Conservation (phyloP, 305 asterid genomes). For the Fraxinus sp. region DNA sequence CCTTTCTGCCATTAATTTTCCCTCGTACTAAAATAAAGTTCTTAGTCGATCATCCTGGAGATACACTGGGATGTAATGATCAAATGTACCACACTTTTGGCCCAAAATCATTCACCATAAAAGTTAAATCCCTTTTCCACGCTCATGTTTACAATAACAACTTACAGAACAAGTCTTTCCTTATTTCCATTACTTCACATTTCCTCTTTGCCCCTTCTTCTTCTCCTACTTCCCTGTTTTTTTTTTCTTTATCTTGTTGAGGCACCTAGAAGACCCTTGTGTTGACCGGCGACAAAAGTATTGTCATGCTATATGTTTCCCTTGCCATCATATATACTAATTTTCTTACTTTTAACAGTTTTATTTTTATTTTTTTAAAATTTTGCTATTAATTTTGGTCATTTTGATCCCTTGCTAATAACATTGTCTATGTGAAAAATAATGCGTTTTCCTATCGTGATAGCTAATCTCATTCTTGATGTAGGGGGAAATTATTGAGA, state of each 20-base stretch:
- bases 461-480: slow-evolving; percentile 2
- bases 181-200: not conserved
- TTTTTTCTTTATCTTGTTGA: not conserved
- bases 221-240: not conserved
- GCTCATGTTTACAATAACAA: not conserved
- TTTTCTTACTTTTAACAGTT: not conserved
- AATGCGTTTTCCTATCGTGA: not conserved
- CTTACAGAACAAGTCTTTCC: not conserved
- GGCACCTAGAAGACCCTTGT: not conserved
- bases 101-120: not conserved
- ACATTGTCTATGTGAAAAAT: not conserved
- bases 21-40: not conserved
- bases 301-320: not conserved
- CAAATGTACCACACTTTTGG: not conserved
- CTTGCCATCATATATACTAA: not conserved
- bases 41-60: not conserved
- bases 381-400: not conserved
- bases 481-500: slow-evolving; percentile 5
- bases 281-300: not conserved
- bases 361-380: too few relatives aligned
- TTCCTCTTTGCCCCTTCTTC: not conserved
- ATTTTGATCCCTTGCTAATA: not conserved
- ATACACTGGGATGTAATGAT: not conserved
- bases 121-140: not conserved
- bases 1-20: not conserved